Percentiles rank a stretch among this genome's conserved stretches.
Conservation (phyloP, 352 stramenopile species). For the Lagenidium giganteum region DNA sequence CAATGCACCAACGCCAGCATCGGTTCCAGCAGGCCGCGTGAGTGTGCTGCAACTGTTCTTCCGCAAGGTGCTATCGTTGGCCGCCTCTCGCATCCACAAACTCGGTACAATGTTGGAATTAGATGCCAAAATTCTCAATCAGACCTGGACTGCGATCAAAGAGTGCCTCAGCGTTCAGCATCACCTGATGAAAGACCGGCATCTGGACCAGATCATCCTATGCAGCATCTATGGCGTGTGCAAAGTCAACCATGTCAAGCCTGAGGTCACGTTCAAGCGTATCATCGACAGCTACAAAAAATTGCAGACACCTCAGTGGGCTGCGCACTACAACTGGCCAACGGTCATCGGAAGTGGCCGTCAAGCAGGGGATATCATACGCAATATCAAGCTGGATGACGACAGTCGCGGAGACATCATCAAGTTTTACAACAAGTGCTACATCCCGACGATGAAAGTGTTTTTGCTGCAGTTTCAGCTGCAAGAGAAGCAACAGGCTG, state of each 20-base stretch:
- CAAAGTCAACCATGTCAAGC: constrained; percentile 57
- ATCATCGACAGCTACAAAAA: constrained; percentile 61
- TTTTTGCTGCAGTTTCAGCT: constrained; percentile 75
- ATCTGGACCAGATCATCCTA: constrained; percentile 63
- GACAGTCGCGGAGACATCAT: constrained; percentile 60
- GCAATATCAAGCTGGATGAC: constrained; percentile 50
- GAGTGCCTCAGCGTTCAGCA: constrained; percentile 50
- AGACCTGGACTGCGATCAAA: constrained; percentile 72
- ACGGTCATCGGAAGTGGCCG: constrained; percentile 28
- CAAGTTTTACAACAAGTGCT: constrained; percentile 78
- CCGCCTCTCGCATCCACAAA: constrained; percentile 54
- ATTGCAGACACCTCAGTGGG: constrained; percentile 24
- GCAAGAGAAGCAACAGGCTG: constrained; percentile 61
- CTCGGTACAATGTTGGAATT: constrained; percentile 48
- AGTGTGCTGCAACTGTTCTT: constrained; percentile 72
- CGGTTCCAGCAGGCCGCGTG: too few species aligned
- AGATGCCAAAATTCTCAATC: constrained; percentile 54
- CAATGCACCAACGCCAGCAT: constrained; percentile 4
- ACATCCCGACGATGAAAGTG: constrained; percentile 61
- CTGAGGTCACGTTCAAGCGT: constrained; percentile 58
- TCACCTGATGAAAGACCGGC: constrained; percentile 43
- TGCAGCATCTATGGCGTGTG: constrained; percentile 71
- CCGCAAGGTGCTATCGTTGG: constrained; percentile 62
- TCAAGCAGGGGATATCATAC: constrained; percentile 40
- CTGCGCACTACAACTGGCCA: constrained; percentile 8